A percentile compares a stretch with the other conserved stretches of the same genome.
These are phyloP conservation scores for Penicillium sp. DNA, from an alignment of 2,329 filamentous ascomycete species.

Conservation along the genomic window DNA sequence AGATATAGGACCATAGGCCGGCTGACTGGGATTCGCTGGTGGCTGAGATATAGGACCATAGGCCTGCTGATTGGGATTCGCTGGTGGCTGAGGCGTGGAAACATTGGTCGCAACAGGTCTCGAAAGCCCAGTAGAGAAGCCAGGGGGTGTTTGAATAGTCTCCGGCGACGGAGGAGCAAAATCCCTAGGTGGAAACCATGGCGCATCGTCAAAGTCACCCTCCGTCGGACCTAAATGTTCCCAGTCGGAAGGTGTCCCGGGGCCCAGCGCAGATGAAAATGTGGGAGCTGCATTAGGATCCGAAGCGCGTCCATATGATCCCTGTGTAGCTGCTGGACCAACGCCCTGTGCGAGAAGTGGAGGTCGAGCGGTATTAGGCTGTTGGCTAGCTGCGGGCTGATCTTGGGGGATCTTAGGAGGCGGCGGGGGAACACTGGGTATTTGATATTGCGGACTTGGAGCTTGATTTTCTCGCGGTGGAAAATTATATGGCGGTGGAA, in stretches of 20 bases:
- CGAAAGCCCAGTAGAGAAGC: conserved; percentile 9
- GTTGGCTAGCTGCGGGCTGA: conserved; percentile 32
- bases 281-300: conserved; percentile 20
- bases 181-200: conserved; percentile 23
- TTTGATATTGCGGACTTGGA: conserved; percentile 17
- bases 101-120: conserved; percentile 3
- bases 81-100: conserved; percentile 4
- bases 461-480: not conserved
- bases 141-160: conserved; percentile 12
- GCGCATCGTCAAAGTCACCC: conserved; percentile 40
- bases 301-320: conserved; percentile 14
- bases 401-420: conserved; percentile 43
- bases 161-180: conserved; percentile 7
- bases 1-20: conserved; percentile 1
- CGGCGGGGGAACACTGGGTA: conserved; percentile 33
- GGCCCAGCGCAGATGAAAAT: conserved; percentile 41
- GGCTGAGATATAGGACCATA: conserved; percentile 6
- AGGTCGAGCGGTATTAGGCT: conserved; percentile 18
- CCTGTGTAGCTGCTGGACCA: conserved; percentile 18
- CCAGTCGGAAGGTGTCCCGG: conserved; percentile 50
- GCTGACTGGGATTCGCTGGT: conserved; percentile 9
- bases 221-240: conserved; percentile 42
- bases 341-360: conserved; percentile 17
- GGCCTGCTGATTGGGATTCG: conserved; percentile 10
- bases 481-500: conserved; percentile 22